Percentiles rank a stretch among this genome's conserved stretches.
Conservation (phyloP, 2,329 filamentous ascomycete species). For the Ceratocystis cacaofunesta region DNA sequence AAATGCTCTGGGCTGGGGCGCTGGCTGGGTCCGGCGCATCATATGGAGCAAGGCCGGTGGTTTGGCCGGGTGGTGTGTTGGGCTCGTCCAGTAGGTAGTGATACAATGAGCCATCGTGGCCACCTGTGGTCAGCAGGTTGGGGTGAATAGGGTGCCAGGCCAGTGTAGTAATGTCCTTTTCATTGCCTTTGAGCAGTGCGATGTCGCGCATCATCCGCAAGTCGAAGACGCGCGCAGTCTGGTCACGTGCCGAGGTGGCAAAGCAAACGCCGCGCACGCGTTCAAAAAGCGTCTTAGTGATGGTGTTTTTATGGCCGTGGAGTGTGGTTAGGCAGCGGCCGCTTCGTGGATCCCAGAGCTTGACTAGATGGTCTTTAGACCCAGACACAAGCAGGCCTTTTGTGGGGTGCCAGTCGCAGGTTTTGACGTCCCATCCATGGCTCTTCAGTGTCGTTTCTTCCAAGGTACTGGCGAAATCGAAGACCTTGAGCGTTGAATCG, state of each 20-base stretch:
- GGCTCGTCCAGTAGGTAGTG: slow-evolving; percentile 96
- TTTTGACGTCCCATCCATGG: slow-evolving; percentile 97
- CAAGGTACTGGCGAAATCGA: slow-evolving; percentile 77
- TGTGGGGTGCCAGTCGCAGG: slow-evolving; percentile 91
- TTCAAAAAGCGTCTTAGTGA: slow-evolving; percentile 86
- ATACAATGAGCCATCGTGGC: slow-evolving; percentile 74
- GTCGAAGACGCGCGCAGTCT: slow-evolving; percentile 86
- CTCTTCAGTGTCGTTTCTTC: slow-evolving; percentile 75
- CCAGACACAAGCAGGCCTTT: slow-evolving; percentile 91
- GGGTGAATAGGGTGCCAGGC: slow-evolving; percentile 89
- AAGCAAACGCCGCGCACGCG: slow-evolving; percentile 69
- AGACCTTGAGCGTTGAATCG: slow-evolving; percentile 85
- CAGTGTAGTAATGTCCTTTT: slow-evolving; percentile 87
- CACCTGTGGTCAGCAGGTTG: slow-evolving; percentile 77
- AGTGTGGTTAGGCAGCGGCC: slow-evolving; percentile 82
- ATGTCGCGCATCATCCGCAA: slow-evolving; percentile 98
- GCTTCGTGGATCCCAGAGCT: slow-evolving; percentile 94
- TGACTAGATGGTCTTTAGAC: slow-evolving; percentile 93
- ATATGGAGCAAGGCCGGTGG: slow-evolving; percentile 64
- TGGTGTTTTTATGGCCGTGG: slow-evolving; percentile 93
- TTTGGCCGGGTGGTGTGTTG: slow-evolving; percentile 61
- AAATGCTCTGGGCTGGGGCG: slow-evolving; percentile 76
- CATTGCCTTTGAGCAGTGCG: slow-evolving; percentile 79
- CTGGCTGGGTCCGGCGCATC: slow-evolving; percentile 67
- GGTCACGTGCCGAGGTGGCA: slow-evolving; percentile 83